These are phyloP conservation scores for Ceratobasidium sp. DNA, from an alignment of 1,284 basidiomycete genomes.

Conservation along the genomic window DNA sequence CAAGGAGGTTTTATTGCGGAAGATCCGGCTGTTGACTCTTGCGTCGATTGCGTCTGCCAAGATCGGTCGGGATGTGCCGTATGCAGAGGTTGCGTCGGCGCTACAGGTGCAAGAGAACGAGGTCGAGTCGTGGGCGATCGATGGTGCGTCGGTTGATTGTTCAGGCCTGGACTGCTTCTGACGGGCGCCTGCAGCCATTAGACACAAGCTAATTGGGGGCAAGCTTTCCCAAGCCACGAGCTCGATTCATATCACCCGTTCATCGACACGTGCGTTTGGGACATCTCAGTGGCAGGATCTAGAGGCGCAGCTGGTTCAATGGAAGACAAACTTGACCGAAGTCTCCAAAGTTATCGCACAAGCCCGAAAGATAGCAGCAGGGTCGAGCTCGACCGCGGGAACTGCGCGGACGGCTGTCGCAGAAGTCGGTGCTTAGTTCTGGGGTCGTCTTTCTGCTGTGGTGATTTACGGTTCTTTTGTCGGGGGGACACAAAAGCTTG, in stretches of 20 bases:
- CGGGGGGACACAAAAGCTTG: not conserved
- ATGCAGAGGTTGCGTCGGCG: slow-evolving; percentile 72
- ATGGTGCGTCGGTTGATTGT: slow-evolving; percentile 62
- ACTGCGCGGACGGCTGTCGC: slow-evolving; percentile 21
- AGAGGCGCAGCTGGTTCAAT: slow-evolving; percentile 77
- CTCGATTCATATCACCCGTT: slow-evolving; percentile 76
- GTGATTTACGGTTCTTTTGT: slow-evolving; percentile 26
- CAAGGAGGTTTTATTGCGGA: slow-evolving; percentile 68
- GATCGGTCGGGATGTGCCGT: slow-evolving; percentile 77
- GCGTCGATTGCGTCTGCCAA: slow-evolving; percentile 80
- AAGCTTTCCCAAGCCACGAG: slow-evolving; percentile 86
- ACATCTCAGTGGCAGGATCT: slow-evolving; percentile 82
- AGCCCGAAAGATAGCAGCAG: slow-evolving; percentile 58
- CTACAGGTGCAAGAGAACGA: slow-evolving; percentile 71
- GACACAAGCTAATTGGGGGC: slow-evolving; percentile 79
- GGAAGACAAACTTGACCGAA: slow-evolving; percentile 75
- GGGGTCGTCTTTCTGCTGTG: slow-evolving; percentile 17
- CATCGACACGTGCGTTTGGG: slow-evolving; percentile 81
- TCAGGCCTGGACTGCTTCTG: not conserved
- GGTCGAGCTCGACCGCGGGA: slow-evolving; percentile 28
- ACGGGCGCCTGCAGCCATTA: slow-evolving; percentile 67
- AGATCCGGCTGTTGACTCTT: slow-evolving; percentile 82
- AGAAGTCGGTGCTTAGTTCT: slow-evolving; percentile 38
- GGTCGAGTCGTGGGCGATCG: slow-evolving; percentile 92
- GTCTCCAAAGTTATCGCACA: slow-evolving; percentile 72